Base-by-base conservation (phyloP, 2,329 filamentous ascomycete genomes). In the Clonostachys byssicola region DNA sequence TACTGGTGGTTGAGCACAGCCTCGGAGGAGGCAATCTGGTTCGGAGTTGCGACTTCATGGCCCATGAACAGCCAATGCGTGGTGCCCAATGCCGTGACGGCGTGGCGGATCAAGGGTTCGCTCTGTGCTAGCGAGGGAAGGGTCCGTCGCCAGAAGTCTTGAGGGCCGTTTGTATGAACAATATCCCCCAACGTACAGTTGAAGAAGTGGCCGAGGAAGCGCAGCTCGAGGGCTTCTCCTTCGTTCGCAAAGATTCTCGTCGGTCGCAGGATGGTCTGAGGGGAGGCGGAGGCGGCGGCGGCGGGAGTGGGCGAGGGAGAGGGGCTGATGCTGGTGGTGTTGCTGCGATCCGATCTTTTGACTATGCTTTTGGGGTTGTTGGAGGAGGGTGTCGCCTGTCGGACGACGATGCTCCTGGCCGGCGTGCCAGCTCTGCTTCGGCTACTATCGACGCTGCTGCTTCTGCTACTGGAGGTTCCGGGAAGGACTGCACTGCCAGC, bases 201-300 rank as follows among this genome's bases (percentile, higher is more conserved):
- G 33, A 48, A 48, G 33, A 48, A 48, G 43, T 48, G 38, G n/a
- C 12, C n/a, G 20, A 34, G 38, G 38, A 38, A 48, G 18, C 42
- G 45, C 16, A n/a, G 10, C 30, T 48, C 47, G n/a, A 45, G 23
- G 13, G 23, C 12, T 20, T 47, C 40, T 7, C 45, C 45, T 10
- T 30, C 23, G 9, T 30, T 30, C 23, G 23, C 23, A 30, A 30
- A 30, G 23, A 30, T 30, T 30, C 23, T 30, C 23, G 23, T 30
- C 23, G 23, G 23, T 30, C 23, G 23, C 10, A 30, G 8, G 10
- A 30, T 30, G 9, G 23, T 8, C 23, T 8, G 23, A 30, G 23
- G 23, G 30, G 45, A 35, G 30, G 34, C 10, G n/a, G 23, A 30
- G 14, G 20, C 8, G n/a, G 2, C 14, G n/a, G 35, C 35, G 8